phyloP scores from a whole-genome alignment of 192 early-diverging fungal species.

The Entomortierella lignicola region DNA sequence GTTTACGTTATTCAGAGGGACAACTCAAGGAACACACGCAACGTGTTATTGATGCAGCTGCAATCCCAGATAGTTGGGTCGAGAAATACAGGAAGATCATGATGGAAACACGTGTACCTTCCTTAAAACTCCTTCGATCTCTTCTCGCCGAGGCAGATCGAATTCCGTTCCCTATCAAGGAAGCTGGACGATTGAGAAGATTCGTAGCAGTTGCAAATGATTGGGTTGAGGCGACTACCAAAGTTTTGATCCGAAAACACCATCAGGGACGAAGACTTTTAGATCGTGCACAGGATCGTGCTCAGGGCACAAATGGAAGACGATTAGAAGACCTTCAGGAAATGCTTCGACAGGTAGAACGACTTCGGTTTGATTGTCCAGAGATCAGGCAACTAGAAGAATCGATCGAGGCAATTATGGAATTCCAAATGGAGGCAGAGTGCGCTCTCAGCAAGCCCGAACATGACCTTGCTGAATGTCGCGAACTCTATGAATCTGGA shows the following conservation, averaged over 20 bases:
- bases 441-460: constrained; percentile 34
- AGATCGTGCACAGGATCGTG: constrained; percentile 34
- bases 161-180: constrained; percentile 52
- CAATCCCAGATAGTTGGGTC: constrained; percentile 47
- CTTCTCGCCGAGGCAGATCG: constrained; percentile 56
- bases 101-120: constrained; percentile 47
- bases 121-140: constrained; percentile 53
- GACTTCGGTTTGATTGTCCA: constrained; percentile 53
- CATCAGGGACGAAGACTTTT: constrained; percentile 41
- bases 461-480: constrained; percentile 40
- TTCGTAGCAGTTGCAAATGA: constrained; percentile 54
- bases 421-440: constrained; percentile 41
- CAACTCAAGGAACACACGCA: constrained; percentile 46
- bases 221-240: constrained; percentile 60
- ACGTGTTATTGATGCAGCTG: constrained; percentile 27
- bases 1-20: constrained; percentile 57
- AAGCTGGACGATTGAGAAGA: constrained; percentile 41
- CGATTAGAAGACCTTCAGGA: constrained; percentile 50
- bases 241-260: constrained; percentile 54
- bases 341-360: constrained; percentile 36
- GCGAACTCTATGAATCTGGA: constrained; percentile 48
- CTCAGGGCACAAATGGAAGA: constrained; percentile 23
- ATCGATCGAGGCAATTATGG: constrained; percentile 35
- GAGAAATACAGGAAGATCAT: constrained; percentile 42
- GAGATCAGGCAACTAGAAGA: constrained; percentile 56